Evolutionary conservation across 1,284 basidiomycete species (phyloP), one percentile per base, ranked within the genome.

Genomic region (Amylostereum areolatum): DNA sequence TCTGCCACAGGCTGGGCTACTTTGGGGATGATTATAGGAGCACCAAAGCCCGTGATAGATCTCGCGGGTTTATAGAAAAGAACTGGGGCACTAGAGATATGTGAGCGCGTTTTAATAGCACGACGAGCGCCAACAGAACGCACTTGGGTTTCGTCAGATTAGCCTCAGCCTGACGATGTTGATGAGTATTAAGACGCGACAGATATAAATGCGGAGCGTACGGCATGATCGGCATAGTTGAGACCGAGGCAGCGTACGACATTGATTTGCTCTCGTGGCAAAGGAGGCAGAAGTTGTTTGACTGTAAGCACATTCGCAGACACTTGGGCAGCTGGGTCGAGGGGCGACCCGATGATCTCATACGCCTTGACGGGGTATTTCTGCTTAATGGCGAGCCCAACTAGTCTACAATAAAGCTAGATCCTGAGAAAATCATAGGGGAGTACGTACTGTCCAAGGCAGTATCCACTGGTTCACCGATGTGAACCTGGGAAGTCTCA

Each of bases 61-160:
- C 79, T 77, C 1, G 78, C 64, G 2, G 92, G 90, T 65, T 94
- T 94, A 69, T 85, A 85, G 69, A 92, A 92, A 5, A 92, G 68
- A 31, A 86, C 73, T 0, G 89, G 89, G 37, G 81, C 81, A 2
- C 81, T 82, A 32, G 45, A 58, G n/a, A 59, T 45, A 5, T 39
- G 49, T 31, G 43, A 43, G 47, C 45, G 29, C 39, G 43, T 12
- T 5, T 34, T 25, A 42, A 44, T 39, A n/a, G 3, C 11, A 25
- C 3, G 33, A 5, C 7, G 12, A 5, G 44, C 28, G 34, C 24
- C 37, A 43, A 47, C 37, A 5, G 24, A 10, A 67, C 77, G 55
- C 65, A 86, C 84, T 73, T 68, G 27, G 86, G 86, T 56, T 74
- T 74, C 8, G 78, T 63, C 58, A 88, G 65, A 39, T 80, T 81